Percentiles rank a stretch among this genome's conserved stretches.
Evolutionary conservation across 192 early-diverging fungal genomes (phyloP).

Genomic region (Backusella macrospora): DNA sequence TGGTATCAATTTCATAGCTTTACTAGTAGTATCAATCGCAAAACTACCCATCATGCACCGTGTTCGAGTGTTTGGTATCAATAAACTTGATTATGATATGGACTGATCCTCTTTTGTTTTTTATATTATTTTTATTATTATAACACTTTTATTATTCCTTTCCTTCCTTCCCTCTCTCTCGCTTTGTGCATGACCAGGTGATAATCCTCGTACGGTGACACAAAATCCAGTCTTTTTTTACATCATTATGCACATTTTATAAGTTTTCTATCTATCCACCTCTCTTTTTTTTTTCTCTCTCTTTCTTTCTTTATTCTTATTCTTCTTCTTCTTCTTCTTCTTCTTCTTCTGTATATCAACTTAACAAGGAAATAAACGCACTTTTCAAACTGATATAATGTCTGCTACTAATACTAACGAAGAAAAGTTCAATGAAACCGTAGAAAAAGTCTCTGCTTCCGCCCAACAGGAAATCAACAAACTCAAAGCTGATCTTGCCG

Average conservation of each 20-base stretch:
- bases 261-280: background rate
- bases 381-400: background rate
- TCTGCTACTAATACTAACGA: conserved; percentile 15
- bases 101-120: background rate
- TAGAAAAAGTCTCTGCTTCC: conserved; percentile 22
- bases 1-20: conserved; percentile 84
- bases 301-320: background rate
- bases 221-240: background rate
- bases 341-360: background rate
- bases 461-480: conserved; percentile 33
- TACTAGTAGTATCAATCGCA: conserved; percentile 84
- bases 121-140: too few species aligned
- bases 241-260: background rate
- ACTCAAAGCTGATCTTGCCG: conserved; percentile 25
- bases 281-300: background rate
- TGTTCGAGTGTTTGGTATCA: conserved; percentile 96
- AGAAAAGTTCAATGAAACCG: conserved; percentile 31
- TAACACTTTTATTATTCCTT: too few species aligned
- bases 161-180: too few species aligned
- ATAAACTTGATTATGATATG: conserved; percentile 43
- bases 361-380: conserved; percentile 5
- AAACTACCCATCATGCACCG: conserved; percentile 90
- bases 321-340: background rate
- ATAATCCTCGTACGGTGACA: background rate
- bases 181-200: background rate